Percentiles rank a stretch among this genome's conserved stretches.
Evolutionary conservation across 805 yeast species (phyloP).

Genomic region (Candida pseudofarinosa): DNA sequence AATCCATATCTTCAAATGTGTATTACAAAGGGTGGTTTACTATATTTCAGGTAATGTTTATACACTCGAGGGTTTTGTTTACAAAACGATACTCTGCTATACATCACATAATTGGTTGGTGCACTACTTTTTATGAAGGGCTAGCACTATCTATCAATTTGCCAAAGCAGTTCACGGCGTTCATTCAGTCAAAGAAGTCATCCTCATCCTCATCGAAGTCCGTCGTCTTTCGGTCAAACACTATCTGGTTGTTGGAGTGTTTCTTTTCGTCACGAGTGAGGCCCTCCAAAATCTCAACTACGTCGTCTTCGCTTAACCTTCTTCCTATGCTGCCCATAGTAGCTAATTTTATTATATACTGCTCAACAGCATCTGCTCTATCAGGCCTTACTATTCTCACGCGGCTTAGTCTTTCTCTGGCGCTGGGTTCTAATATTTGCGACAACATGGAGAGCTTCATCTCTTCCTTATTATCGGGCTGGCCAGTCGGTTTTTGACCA

Average conservation of each 20-base stretch:
- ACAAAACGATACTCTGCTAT: background rate
- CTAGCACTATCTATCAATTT: background rate
- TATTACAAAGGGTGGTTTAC: background rate
- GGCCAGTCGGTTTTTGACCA: slow-evolving; percentile 19
- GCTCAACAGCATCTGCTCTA: slow-evolving; percentile 83
- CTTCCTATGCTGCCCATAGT: slow-evolving; percentile 71
- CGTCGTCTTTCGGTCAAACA: slow-evolving; percentile 48
- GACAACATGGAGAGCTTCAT: slow-evolving; percentile 45
- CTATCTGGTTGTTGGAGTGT: slow-evolving; percentile 61
- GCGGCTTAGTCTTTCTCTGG: slow-evolving; percentile 82
- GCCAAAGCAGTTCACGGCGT: background rate
- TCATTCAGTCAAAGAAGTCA: slow-evolving; percentile 26
- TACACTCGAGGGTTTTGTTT: background rate
- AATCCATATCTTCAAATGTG: slow-evolving; percentile 14
- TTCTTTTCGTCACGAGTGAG: slow-evolving; percentile 69
- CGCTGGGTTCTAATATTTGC: slow-evolving; percentile 74
- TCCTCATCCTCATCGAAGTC: slow-evolving; percentile 29
- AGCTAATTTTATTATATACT: slow-evolving; percentile 66
- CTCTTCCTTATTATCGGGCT: slow-evolving; percentile 29
- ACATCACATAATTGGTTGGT: background rate
- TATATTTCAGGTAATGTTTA: background rate
- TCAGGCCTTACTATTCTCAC: slow-evolving; percentile 89
- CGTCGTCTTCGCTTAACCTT: slow-evolving; percentile 75
- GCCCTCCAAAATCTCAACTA: slow-evolving; percentile 80
- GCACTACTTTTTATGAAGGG: background rate